These are phyloP conservation scores for Ottelia alismoides DNA, from an alignment of 106 monocot species.

Conservation along the genomic window DNA sequence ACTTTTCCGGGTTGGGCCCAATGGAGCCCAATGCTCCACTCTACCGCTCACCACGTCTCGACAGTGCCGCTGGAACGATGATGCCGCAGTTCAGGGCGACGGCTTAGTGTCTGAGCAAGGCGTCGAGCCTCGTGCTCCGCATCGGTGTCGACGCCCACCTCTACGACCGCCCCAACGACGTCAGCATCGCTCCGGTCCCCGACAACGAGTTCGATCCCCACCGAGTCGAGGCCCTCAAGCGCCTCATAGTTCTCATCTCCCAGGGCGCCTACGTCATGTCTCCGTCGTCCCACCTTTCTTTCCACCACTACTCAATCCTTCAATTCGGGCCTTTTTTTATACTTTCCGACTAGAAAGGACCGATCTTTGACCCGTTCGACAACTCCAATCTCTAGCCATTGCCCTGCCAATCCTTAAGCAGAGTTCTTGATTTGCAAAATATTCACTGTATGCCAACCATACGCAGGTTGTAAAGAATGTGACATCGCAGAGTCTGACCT, in stretches of 20 bases:
- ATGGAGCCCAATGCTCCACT: too few species aligned
- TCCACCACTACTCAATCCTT: not conserved
- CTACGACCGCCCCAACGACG: slow-evolving; percentile 92
- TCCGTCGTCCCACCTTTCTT: not conserved
- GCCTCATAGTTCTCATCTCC: slow-evolving; percentile 89
- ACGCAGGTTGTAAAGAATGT: slow-evolving; percentile 94
- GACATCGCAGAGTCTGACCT: slow-evolving; percentile 69
- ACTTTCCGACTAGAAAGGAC: not conserved
- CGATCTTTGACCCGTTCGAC: not conserved
- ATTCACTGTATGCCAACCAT: not conserved
- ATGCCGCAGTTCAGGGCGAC: slow-evolving; percentile 54
- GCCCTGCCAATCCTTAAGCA: not conserved
- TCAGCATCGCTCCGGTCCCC: slow-evolving; percentile 56
- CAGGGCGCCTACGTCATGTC: slow-evolving; percentile 93
- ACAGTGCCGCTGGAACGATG: too few species aligned
- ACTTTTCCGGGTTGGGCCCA: too few species aligned
- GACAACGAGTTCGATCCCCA: slow-evolving; percentile 94
- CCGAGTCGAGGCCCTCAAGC: slow-evolving; percentile 85
- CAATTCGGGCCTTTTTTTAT: not conserved
- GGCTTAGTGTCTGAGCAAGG: slow-evolving; percentile 58
- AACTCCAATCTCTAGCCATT: not conserved
- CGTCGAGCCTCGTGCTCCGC: slow-evolving; percentile 72
- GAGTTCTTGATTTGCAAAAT: not conserved
- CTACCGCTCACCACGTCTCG: too few species aligned
- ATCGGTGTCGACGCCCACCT: slow-evolving; percentile 98